phyloP scores from a whole-genome alignment of 441 rosid species.

The Eutrema salsugineum region DNA sequence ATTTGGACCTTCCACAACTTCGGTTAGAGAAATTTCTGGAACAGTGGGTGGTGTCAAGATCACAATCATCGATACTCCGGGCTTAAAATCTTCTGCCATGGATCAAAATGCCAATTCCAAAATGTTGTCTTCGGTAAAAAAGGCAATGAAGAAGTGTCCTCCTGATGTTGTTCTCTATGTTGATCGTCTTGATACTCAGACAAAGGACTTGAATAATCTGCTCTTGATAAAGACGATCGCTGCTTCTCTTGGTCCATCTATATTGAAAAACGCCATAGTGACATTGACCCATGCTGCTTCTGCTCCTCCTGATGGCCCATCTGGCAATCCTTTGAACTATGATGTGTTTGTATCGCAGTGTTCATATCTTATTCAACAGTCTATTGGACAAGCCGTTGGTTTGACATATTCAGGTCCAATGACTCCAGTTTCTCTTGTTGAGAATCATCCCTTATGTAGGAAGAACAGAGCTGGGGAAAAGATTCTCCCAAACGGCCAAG shows the following conservation, averaged over 20 bases:
- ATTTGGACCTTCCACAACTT: conserved; percentile 56
- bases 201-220: conserved; percentile 59
- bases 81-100: conserved; percentile 54
- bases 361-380: conserved; percentile 70
- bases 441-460: conserved; percentile 71
- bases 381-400: conserved; percentile 73
- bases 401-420: conserved; percentile 61
- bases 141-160: conserved; percentile 50
- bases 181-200: conserved; percentile 68
- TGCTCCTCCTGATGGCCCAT: conserved; percentile 69
- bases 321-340: conserved; percentile 35
- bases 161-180: conserved; percentile 79
- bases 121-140: conserved; percentile 48
- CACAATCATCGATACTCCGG: conserved; percentile 64
- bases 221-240: conserved; percentile 61
- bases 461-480: conserved; percentile 67
- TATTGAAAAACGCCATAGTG: conserved; percentile 70
- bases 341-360: conserved; percentile 76
- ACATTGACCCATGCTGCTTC: conserved; percentile 77
- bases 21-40: conserved; percentile 54
- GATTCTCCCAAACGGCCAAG: conserved; percentile 78
- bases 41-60: conserved; percentile 55
- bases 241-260: conserved; percentile 51
- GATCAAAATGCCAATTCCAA: conserved; percentile 57
- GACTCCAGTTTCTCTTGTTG: conserved; percentile 78